phyloP scores from a whole-genome alignment of 345 rosid species.

The Citrus maxima region DNA sequence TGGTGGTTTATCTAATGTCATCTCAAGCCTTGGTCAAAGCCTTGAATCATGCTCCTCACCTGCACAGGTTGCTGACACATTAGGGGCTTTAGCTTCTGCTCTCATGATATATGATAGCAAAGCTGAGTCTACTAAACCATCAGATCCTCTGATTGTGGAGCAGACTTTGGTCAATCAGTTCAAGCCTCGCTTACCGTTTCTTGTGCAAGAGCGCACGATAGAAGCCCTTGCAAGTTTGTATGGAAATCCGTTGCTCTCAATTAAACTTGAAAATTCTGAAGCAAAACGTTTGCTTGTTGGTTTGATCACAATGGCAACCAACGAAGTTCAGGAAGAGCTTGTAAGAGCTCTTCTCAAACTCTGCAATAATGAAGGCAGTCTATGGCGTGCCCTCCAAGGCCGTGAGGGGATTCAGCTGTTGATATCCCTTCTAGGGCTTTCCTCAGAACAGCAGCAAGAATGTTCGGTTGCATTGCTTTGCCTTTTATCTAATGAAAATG shows the following conservation, averaged over 20 bases:
- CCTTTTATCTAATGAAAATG: slow-evolving; percentile 91
- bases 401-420: slow-evolving; percentile 97
- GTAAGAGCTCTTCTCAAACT: slow-evolving; percentile 81
- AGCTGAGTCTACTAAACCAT: slow-evolving; percentile 79
- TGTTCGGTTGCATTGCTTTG: slow-evolving; percentile 98
- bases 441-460: slow-evolving; percentile 99
- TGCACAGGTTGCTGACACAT: slow-evolving; percentile 91
- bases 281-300: slow-evolving; percentile 98
- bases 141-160: slow-evolving; percentile 74
- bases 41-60: slow-evolving; percentile 96
- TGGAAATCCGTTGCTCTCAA: slow-evolving; percentile 75
- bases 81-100: slow-evolving; percentile 99
- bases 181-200: slow-evolving; percentile 78
- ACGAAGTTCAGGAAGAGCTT: slow-evolving; percentile 96
- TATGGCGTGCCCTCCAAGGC: slow-evolving; percentile 96
- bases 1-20: slow-evolving; percentile 96
- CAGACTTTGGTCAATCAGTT: slow-evolving; percentile 90
- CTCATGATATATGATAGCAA: slow-evolving; percentile 94
- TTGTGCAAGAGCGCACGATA: slow-evolving; percentile 95
- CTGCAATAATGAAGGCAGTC: slow-evolving; percentile 80
- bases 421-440: slow-evolving; percentile 98
- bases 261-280: slow-evolving; percentile 77
- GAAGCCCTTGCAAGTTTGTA: slow-evolving; percentile 99
- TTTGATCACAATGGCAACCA: slow-evolving; percentile 91
- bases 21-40: slow-evolving; percentile 99